phyloP scores from a whole-genome alignment of 192 early-diverging fungal species.

The Diversispora eburnea region DNA sequence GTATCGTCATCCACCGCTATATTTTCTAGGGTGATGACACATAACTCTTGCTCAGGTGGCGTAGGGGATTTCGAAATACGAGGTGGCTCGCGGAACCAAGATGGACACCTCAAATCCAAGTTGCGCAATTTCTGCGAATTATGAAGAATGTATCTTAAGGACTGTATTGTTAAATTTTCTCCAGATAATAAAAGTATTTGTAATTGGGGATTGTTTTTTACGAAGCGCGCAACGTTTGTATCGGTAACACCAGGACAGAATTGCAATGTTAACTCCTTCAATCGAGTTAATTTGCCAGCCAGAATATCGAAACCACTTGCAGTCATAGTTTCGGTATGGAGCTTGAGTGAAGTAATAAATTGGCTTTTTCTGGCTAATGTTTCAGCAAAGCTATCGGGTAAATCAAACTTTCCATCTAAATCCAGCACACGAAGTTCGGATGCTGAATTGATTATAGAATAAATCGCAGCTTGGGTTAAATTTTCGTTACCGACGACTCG shows the following conservation, averaged over 20 bases:
- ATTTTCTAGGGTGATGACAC: background rate
- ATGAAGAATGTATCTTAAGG: conserved; percentile 8
- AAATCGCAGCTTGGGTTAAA: background rate
- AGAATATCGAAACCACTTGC: conserved; percentile 12
- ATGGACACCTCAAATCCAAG: conserved; percentile 6
- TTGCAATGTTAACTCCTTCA: conserved; percentile 12
- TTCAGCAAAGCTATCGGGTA: conserved; percentile 24
- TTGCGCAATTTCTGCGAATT: background rate
- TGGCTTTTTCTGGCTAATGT: conserved; percentile 15
- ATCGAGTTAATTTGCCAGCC: conserved; percentile 1
- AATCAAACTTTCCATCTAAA: conserved; percentile 15
- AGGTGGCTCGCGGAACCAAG: background rate
- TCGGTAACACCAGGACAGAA: conserved; percentile 12
- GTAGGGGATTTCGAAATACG: background rate
- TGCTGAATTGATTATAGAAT: conserved; percentile 14
- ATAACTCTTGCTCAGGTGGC: background rate
- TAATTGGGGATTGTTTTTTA: conserved; percentile 5
- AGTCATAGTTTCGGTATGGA: conserved; percentile 16
- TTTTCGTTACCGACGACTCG: conserved; percentile 31
- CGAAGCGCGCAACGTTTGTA: conserved; percentile 3
- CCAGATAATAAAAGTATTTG: background rate
- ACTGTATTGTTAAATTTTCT: conserved; percentile 4
- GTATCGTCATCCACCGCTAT: conserved; percentile 9
- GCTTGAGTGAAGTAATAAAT: conserved; percentile 11
- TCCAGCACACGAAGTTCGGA: conserved; percentile 19